Evolutionary conservation across 2,329 filamentous ascomycete species (phyloP), one percentile per base, ranked within the genome.

Genomic region (Neofusicoccum cordaticola): DNA sequence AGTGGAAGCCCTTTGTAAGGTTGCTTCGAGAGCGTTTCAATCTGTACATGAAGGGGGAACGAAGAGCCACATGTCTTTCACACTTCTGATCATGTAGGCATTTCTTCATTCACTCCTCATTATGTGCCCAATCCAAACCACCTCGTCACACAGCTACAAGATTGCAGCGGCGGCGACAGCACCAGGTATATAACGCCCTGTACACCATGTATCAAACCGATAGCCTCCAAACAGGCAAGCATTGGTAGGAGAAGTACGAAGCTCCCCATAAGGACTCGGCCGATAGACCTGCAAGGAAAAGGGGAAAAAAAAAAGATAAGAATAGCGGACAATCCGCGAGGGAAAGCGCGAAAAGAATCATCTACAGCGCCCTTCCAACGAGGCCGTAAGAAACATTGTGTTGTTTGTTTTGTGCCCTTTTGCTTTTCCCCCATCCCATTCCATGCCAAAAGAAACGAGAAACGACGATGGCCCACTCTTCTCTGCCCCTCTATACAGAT

Each of bases 121-220:
- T 37, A 27, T 39, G 11, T 31, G 19, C 45, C 19, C 19, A 31
- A 31, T 48, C 45, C n/a, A 8, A 8, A 27, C 19, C 45, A 9
- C 13, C 37, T 53, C 11, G 22, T 19, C 19, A 34, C 34, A 34
- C 34, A 34, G 7, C 34, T 39, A 39, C n/a, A 19, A 31, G 31
- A 22, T 22, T 9, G 31, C 19, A 37, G 12, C 11, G 15, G 34
- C n/a, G 9, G 34, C 52, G 27, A 37, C 37, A 42, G 12, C 17
- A 56, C 53, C 37, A 58, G 53, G 53, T 58, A 58, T 58, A 58
- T 45, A 58, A 41, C 53, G 53, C 53, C 53, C 22, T 56, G 27
- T 58, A 45, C 53, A 44, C 15, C 53, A 22, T 15, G 13, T 34
- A 57, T n/a, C 19, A 44, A 44, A 57, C 37, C 22, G 13, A 44